These are phyloP conservation scores for Cymodocea nodosa DNA, from an alignment of 116 monocot genomes.

Conservation along the genomic window DNA sequence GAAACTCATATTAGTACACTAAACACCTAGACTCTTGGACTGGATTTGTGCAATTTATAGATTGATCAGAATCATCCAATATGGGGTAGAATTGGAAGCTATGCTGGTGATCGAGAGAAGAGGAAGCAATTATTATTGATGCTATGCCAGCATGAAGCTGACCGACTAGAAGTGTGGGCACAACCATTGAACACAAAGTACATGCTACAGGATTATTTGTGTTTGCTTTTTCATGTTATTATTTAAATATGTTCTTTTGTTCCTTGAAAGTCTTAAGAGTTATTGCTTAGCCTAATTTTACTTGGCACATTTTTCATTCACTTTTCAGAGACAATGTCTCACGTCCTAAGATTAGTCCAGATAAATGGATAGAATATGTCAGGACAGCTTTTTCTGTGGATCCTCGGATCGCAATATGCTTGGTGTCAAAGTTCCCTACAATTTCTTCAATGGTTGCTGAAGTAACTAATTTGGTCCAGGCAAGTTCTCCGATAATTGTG, in stretches of 20 bases:
- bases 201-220: slow-evolving; percentile 1
- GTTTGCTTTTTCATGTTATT: background rate
- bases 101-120: slow-evolving; percentile 65
- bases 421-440: slow-evolving; percentile 72
- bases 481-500: slow-evolving; percentile 5
- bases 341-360: slow-evolving; percentile 69
- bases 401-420: slow-evolving; percentile 66
- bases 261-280: background rate
- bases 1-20: background rate
- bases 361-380: slow-evolving; percentile 87
- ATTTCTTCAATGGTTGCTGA: slow-evolving; percentile 53
- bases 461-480: slow-evolving; percentile 86
- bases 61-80: slow-evolving; percentile 65
- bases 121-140: slow-evolving; percentile 76
- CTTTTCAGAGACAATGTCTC: slow-evolving; percentile 51
- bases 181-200: slow-evolving; percentile 87
- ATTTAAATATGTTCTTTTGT: background rate
- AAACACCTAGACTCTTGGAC: background rate
- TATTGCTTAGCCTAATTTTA: background rate
- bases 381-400: slow-evolving; percentile 94
- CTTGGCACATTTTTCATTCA: background rate
- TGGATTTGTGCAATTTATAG: slow-evolving; percentile 20
- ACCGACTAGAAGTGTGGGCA: slow-evolving; percentile 98
- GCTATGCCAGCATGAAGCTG: slow-evolving; percentile 94
- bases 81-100: slow-evolving; percentile 85